Conservation (phyloP, 805 yeast genomes). For the Candida koratica region DNA sequence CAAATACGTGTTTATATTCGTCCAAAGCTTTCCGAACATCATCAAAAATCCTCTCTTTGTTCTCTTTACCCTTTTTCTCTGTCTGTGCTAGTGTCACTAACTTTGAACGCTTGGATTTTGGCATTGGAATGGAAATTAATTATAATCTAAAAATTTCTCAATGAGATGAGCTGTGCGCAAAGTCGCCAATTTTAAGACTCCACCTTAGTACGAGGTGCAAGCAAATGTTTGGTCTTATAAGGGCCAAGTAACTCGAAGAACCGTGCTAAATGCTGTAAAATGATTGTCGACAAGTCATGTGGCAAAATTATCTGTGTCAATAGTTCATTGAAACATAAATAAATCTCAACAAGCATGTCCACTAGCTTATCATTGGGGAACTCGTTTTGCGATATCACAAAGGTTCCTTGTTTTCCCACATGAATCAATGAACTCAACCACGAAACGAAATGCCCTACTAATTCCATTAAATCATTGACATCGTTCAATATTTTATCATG, state of each 20-base stretch:
- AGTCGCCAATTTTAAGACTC: constrained; percentile 3
- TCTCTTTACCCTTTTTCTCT: constrained; percentile 91
- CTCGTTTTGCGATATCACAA: background rate
- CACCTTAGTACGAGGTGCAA: constrained; percentile 2
- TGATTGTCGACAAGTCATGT: background rate
- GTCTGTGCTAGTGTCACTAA: constrained; percentile 93
- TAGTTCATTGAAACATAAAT: constrained; percentile 5
- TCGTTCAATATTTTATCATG: constrained; percentile 4
- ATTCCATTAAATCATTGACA: background rate
- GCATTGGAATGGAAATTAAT: constrained; percentile 49
- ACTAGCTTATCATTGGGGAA: background rate
- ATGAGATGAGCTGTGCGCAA: constrained; percentile 5
- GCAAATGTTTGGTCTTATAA: constrained; percentile 1
- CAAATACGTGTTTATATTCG: constrained; percentile 74
- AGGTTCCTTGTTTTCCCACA: background rate
- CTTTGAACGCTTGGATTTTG: constrained; percentile 95
- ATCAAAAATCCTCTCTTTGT: constrained; percentile 86
- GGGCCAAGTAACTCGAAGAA: constrained; percentile 5
- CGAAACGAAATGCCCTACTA: background rate
- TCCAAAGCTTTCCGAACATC: constrained; percentile 84
- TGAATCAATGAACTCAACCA: background rate
- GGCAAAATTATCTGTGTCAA: background rate
- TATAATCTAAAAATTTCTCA: constrained; percentile 4
- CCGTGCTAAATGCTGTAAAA: background rate
- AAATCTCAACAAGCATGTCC: constrained; percentile 4